Base-by-base conservation (phyloP, 208 protist genomes). In the Zelonia costaricensis region DNA sequence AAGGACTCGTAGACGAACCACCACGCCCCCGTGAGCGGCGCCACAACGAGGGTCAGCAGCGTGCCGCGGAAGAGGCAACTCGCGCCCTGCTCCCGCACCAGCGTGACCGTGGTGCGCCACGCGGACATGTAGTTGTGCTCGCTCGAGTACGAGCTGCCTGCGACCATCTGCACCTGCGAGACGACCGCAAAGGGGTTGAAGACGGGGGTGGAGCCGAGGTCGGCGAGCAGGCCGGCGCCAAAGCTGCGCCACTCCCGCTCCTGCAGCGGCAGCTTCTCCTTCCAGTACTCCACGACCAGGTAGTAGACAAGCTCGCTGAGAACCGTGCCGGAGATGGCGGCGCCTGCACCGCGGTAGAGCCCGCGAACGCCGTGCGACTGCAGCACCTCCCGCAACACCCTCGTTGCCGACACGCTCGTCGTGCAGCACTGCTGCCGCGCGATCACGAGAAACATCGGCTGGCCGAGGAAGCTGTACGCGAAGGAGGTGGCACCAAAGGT, bases 151-250 rank as follows among this genome's bases (percentile, higher is more conserved):
- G 61, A 65, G 59, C 65, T 77, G 43, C 80, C 87, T 20, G 81
- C 87, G 43, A 93, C 84, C 87, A 93, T 93, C 61, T 93, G 87
- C 52, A 90, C 79, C 78, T 93, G 87, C 47, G 81, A 88, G 10
- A 93, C 68, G 0, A 93, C 87, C 1, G 69, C 84, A 35, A 93
- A 93, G 1, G 87, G 87, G 57, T 88, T 93, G 72, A 87, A 93
- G 23, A 93, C 59, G 0, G 83, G 87, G 4, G 81, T 79, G n/a
- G 81, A 89, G 38, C 66, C 35, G 35, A 84, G 20, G 40, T 93
- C 87, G 12, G 87, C 87, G 0, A 88, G 59, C 28, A 93, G 69
- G 8, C 87, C 87, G 10, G 79, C 80, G 13, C 69, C 79, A 42
- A 93, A 90, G 52, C 81, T 84, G 58, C 87, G 80, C 69, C 76